Conservation (phyloP, 2,329 filamentous ascomycete genomes). For the Blumeria hordei region DNA sequence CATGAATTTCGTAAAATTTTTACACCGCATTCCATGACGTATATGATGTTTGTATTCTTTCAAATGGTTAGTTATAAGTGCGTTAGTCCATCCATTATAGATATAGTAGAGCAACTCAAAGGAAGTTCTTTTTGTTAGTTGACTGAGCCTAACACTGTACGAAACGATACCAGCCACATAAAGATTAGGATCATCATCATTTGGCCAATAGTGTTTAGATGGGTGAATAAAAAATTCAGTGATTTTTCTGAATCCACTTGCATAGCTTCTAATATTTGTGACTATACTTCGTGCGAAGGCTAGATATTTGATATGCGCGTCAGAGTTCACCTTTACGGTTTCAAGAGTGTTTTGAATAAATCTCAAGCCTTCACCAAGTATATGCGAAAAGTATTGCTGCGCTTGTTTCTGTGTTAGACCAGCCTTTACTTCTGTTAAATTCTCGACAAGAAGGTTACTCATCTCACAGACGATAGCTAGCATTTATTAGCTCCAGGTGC, state of each 20-base stretch:
- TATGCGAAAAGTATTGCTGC: constrained; percentile 5
- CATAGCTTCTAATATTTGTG: constrained; percentile 9
- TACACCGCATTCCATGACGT: constrained; percentile 7
- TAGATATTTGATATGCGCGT: constrained; percentile 8
- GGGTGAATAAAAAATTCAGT: constrained; percentile 10
- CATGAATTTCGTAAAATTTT: constrained; percentile 10
- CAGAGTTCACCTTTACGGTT: constrained; percentile 5
- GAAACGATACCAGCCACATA: constrained; percentile 11
- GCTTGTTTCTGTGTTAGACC: constrained; percentile 5
- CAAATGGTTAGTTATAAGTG: constrained; percentile 5
- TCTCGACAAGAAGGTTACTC: constrained; percentile 4
- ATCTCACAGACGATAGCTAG: constrained; percentile 6
- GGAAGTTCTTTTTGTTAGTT: constrained; percentile 6
- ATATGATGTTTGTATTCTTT: constrained; percentile 6
- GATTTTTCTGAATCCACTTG: constrained; percentile 8
- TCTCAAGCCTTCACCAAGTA: constrained; percentile 9
- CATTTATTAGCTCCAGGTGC: background rate
- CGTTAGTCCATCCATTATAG: constrained; percentile 10
- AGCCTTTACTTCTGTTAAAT: constrained; percentile 2
- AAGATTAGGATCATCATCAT: constrained; percentile 11
- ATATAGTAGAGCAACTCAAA: constrained; percentile 13
- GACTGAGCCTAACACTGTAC: constrained; percentile 9
- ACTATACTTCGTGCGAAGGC: constrained; percentile 8
- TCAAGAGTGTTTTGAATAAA: constrained; percentile 10
- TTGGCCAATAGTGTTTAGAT: constrained; percentile 11